Percentiles rank a stretch among this genome's conserved stretches.
These are phyloP conservation scores for Chaetomium sp. DNA, from an alignment of 2,329 filamentous ascomycete genomes.

Conservation along the genomic window DNA sequence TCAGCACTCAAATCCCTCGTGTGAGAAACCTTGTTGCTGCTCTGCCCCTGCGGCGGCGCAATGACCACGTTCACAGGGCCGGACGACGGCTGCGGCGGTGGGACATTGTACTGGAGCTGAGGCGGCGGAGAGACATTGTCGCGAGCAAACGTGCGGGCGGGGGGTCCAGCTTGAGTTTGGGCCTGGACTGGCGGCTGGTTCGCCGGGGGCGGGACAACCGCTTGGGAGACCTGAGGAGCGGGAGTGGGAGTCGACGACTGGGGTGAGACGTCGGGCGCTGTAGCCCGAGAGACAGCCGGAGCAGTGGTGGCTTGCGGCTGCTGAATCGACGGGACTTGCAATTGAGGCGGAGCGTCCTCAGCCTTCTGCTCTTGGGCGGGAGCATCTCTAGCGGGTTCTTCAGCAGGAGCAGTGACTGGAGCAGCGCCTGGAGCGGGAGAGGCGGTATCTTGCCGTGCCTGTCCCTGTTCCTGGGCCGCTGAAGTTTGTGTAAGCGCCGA, in stretches of 20 bases:
- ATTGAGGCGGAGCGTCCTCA: background rate
- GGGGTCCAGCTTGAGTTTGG: conserved; percentile 5
- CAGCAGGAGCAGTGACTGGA: background rate
- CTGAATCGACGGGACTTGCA: background rate
- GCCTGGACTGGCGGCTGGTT: conserved; percentile 9
- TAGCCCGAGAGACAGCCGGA: background rate
- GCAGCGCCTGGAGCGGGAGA: background rate
- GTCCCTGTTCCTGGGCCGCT: no score
- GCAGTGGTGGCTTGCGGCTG: background rate
- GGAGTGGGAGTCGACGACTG: conserved; percentile 2
- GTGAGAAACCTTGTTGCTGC: background rate
- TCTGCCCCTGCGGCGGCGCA: background rate
- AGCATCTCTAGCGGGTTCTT: background rate
- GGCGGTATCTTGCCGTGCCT: background rate
- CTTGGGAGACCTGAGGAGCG: background rate
- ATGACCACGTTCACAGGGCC: conserved; percentile 12
- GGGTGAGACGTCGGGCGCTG: background rate
- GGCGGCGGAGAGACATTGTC: conserved; percentile 1
- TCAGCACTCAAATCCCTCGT: conserved; percentile 9
- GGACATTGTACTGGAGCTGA: conserved; percentile 14
- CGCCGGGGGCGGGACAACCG: conserved; percentile 7
- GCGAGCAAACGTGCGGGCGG: conserved; percentile 5
- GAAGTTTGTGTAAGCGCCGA: background rate
- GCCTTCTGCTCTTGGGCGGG: background rate
- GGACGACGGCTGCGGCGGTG: conserved; percentile 15